phyloP scores from a whole-genome alignment of 768 basidiomycete genomes.

The Tricholoma hemisulphureum region DNA sequence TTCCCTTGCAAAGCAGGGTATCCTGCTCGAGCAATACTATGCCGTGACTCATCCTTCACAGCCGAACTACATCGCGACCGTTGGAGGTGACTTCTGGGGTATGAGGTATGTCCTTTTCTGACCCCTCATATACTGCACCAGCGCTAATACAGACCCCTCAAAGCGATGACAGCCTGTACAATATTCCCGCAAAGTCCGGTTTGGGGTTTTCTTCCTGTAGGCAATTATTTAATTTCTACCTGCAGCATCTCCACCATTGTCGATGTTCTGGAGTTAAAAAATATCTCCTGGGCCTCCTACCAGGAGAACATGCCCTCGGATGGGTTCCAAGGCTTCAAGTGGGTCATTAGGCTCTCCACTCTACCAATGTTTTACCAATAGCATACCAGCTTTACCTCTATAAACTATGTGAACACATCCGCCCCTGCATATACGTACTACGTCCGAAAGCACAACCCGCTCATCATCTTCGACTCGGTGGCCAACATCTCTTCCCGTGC shows the following conservation, averaged over 20 bases:
- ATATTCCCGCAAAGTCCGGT: constrained; percentile 37
- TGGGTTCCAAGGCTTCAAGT: constrained; percentile 44
- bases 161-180: constrained; percentile 38
- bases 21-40: constrained; percentile 46
- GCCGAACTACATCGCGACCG: constrained; percentile 54
- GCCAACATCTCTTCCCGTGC: constrained; percentile 40
- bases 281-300: constrained; percentile 60
- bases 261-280: constrained; percentile 57
- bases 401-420: neutral
- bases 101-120: neutral
- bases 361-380: neutral
- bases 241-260: constrained; percentile 48
- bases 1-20: constrained; percentile 47
- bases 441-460: constrained; percentile 30
- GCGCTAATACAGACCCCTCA: constrained; percentile 31
- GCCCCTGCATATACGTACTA: neutral
- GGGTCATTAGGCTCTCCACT: neutral
- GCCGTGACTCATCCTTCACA: constrained; percentile 58
- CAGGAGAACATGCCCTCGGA: constrained; percentile 57
- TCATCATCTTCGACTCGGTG: constrained; percentile 52
- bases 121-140: constrained; percentile 18
- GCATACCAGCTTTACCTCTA: neutral
- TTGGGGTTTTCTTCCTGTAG: neutral
- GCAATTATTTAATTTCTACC: neutral
- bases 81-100: neutral